Base-by-base conservation (phyloP, 176 grass and related monocot genomes). In the Rhipidocladum racemiflorum region DNA sequence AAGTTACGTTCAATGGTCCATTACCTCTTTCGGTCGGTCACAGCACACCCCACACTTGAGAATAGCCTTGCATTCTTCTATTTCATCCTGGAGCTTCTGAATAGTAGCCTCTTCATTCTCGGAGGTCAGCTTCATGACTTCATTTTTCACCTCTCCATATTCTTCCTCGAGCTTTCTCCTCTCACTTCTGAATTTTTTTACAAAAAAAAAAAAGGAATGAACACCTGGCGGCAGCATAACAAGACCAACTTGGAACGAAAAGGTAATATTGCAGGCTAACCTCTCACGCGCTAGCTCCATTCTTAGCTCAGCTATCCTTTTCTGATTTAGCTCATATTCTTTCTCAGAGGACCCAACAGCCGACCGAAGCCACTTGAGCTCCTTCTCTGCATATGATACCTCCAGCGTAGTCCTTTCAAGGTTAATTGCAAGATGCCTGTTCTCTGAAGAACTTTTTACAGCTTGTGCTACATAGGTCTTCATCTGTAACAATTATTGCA, bases 21-120 rank as follows among this genome's bases (percentile, higher is more conserved):
- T 77, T 85, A 98, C 95, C 95, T 98, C 95, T 88, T 98, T 98
- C 29, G 95, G 95, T 30, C 95, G 88, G 81, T 98, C 95, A 59
- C 93, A 95, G 80, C 95, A 98, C 49, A 98, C 95, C 32, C 88
- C 90, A 63, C 88, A 98, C 88, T 98, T 98, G 36, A 98, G 95
- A 89, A 98, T 94, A 63, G 90, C 92, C 67, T 98, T 98, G 90
- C 88, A 98, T 54, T 98, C 95, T 68, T 94, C 91, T 67, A 95
- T 93, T 83, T 98, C 95, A 69, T 98, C 95, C 57, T 98, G 86
- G 65, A 98, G 92, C 48, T 93, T 98, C 74, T 93, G 87, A 66
- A 98, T 90, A 64, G 92, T 91, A 75, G 76, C 72, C 62, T 94
- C 95, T 87, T 94, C 95, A 35, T 77, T 91, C 71, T 98, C 92